These are phyloP conservation scores for Kickxella alabastrina DNA, from an alignment of 192 early-diverging fungal species.

Conservation along the genomic window DNA sequence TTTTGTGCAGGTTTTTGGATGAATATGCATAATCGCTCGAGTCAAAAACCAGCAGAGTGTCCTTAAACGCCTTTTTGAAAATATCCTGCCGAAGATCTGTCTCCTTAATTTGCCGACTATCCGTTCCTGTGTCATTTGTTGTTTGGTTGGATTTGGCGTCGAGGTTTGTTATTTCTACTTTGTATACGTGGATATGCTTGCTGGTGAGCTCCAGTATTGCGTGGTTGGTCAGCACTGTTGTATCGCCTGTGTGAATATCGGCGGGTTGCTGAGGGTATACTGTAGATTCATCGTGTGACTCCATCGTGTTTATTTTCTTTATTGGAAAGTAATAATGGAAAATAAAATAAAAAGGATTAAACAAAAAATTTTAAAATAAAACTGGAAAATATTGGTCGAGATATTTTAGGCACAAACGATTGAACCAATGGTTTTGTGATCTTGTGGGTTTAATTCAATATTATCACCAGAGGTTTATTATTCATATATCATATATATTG, in stretches of 20 bases:
- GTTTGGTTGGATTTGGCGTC: slow-evolving; percentile 6
- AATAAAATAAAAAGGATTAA: background rate
- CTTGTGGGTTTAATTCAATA: background rate
- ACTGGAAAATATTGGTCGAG: background rate
- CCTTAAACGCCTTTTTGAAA: slow-evolving; percentile 1
- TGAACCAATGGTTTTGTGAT: background rate
- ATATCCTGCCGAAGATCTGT: background rate
- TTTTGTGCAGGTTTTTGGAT: slow-evolving; percentile 8
- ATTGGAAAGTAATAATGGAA: background rate
- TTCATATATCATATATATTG: too few species aligned
- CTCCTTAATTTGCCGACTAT: background rate
- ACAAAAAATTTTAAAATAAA: background rate
- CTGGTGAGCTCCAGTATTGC: slow-evolving; percentile 1
- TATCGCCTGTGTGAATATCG: background rate
- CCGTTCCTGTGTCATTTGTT: background rate
- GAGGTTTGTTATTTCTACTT: slow-evolving; percentile 23
- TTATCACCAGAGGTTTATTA: too few species aligned
- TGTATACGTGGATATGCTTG: slow-evolving; percentile 35
- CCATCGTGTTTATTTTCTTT: too few species aligned
- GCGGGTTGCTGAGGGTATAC: background rate
- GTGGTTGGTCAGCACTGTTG: slow-evolving; percentile 15
- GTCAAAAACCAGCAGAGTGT: slow-evolving; percentile 24
- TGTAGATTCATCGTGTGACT: too few species aligned
- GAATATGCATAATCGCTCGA: slow-evolving; percentile 24
- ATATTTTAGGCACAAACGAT: background rate